Conservation (phyloP, 148 eudicot genomes). For the Vaccinium darrowii region DNA sequence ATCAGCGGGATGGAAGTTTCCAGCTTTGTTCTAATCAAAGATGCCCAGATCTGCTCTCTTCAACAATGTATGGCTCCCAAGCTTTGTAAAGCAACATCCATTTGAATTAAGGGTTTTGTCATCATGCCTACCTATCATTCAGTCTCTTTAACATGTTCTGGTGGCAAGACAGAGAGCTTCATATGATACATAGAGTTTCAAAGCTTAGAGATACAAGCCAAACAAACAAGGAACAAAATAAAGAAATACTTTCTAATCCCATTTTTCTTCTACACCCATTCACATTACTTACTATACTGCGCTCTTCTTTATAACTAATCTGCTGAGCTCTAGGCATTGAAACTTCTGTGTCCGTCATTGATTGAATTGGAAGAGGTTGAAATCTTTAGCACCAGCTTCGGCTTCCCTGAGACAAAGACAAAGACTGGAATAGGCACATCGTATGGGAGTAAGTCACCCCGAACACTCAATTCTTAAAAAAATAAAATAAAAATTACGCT, state of each 20-base stretch:
- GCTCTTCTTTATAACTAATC: conserved; percentile 32
- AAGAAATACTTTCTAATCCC: too few species aligned
- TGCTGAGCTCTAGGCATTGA: conserved; percentile 83
- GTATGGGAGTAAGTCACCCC: conserved; percentile 21
- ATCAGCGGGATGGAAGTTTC: not conserved
- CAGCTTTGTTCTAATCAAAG: not conserved
- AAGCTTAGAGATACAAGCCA: not conserved
- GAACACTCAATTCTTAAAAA: too few species aligned
- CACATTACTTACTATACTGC: not conserved
- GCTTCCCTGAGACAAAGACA: conserved; percentile 99
- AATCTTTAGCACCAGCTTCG: conserved; percentile 79
- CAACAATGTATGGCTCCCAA: not conserved
- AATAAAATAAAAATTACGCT: too few species aligned
- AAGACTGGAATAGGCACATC: conserved; percentile 99
- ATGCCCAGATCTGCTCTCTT: not conserved
- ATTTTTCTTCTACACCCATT: too few species aligned
- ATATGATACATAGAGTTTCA: too few species aligned
- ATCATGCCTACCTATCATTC: too few species aligned
- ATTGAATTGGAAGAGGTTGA: conserved; percentile 68
- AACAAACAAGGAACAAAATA: not conserved
- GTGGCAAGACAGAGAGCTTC: too few species aligned
- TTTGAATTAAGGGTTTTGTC: too few species aligned
- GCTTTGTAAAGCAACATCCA: not conserved
- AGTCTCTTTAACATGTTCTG: too few species aligned
- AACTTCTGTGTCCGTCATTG: conserved; percentile 94